Base-by-base conservation (phyloP, 331 rosid genomes). In the Ulmus americana region DNA sequence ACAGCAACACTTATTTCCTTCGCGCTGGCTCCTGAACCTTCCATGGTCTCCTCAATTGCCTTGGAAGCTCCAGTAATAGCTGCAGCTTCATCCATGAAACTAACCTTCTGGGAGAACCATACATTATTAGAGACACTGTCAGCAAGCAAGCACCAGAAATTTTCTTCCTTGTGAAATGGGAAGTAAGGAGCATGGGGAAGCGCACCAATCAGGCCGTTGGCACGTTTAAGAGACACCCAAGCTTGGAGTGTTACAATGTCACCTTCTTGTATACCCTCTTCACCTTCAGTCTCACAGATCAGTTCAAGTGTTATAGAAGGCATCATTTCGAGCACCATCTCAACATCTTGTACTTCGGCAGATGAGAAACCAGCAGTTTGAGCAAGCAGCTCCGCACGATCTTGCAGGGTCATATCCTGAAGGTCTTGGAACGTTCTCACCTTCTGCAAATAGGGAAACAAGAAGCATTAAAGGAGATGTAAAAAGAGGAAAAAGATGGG, bases 221-320 rank as follows among this genome's bases (percentile, higher is more conserved):
- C 82, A 64, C 96, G 86, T 62, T 82, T 78, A 22, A 85, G 72
- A 15, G 84, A 81, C 68, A 88, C 81, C 96, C 96, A 89, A 14
- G 95, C 86, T 53, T 92, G 95, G 66, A 92, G 28, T 0, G 97
- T 89, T 67, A 89, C 95, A 46, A 88, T 69, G 61, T 92, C 98
- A 28, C 98, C 95, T 82, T 89, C 97, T 79, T 92, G 97, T 28
- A 89, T 73, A 46, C 95, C 95, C 78, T 92, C 95, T 87, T 92
- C 95, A 3, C 98, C 99, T 81, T 94, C 99, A 45, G 97, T 94
- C 86, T 90, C 95, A 61, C 95, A 87, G 44, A 82, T 73, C 51
- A 78, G 81, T 1, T 86, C 88, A 28, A 84, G 68, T 66, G 95
- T 81, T 76, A 94, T 64, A 39, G 89, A 80, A 48, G 99, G 99